phyloP scores from a whole-genome alignment of 129 eudicot species.

The Apium graveolens region DNA sequence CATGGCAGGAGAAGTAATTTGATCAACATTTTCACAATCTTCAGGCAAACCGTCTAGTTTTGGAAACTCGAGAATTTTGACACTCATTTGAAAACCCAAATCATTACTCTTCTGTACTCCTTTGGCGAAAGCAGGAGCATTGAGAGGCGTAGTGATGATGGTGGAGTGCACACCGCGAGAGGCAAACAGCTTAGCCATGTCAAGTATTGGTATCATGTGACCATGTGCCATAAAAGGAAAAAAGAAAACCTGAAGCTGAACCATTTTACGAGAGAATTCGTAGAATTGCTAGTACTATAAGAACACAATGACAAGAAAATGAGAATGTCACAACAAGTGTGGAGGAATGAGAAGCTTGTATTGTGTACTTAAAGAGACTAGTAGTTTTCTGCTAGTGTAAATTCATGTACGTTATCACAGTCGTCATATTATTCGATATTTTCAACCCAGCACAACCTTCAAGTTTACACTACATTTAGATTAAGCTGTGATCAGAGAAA shows the following conservation, averaged over 20 bases:
- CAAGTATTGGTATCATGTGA: conserved; percentile 29
- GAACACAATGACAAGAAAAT: too few relatives aligned
- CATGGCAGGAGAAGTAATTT: not conserved
- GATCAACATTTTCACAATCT: conserved; percentile 3
- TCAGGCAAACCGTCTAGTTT: conserved; percentile 12
- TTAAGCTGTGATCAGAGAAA: too few relatives aligned
- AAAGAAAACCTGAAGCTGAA: conserved; percentile 6
- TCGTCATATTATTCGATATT: too few relatives aligned
- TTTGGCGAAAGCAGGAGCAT: conserved; percentile 4
- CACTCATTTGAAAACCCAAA: not conserved
- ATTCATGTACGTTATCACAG: too few relatives aligned
- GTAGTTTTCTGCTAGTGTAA: too few relatives aligned
- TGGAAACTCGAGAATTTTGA: conserved; percentile 9
- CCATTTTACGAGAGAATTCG: too few relatives aligned
- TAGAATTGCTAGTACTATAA: too few relatives aligned
- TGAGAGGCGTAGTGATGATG: conserved; percentile 22
- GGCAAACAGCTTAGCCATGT: conserved; percentile 22
- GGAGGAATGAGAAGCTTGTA: too few relatives aligned
- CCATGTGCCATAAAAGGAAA: conserved; percentile 22
- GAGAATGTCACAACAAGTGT: too few relatives aligned
- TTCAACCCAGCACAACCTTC: too few relatives aligned
- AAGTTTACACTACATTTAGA: too few relatives aligned
- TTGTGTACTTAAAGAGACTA: too few relatives aligned
- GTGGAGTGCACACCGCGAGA: conserved; percentile 18
- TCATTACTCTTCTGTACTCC: not conserved